Percentiles rank a stretch among this genome's conserved stretches.
Evolutionary conservation across 2,329 filamentous ascomycete species (phyloP).

Genomic region (Curvularia eragrostidis): DNA sequence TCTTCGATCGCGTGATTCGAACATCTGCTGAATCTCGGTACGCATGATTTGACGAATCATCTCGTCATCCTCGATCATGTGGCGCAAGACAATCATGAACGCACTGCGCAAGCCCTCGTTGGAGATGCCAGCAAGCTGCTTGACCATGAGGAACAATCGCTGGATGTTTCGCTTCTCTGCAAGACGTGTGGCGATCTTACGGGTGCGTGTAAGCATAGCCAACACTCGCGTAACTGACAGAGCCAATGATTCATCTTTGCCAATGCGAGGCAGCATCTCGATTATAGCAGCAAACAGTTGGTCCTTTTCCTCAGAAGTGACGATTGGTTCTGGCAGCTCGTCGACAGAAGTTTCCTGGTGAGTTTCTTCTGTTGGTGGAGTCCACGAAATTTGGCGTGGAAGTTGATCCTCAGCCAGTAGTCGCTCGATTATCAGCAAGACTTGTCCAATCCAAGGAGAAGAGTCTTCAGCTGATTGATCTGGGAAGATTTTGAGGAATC

Average conservation of each 20-base stretch:
- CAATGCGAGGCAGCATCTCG: slow-evolving; percentile 81
- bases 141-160: slow-evolving; percentile 91
- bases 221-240: slow-evolving; percentile 83
- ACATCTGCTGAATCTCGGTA: slow-evolving; percentile 81
- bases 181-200: slow-evolving; percentile 74
- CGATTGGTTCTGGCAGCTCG: slow-evolving; percentile 64
- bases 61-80: slow-evolving; percentile 92
- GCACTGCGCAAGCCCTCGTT: slow-evolving; percentile 76
- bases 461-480: slow-evolving; percentile 75
- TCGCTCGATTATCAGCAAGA: slow-evolving; percentile 88
- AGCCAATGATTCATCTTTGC: slow-evolving; percentile 85
- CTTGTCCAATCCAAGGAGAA: slow-evolving; percentile 91
- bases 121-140: slow-evolving; percentile 82
- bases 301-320: slow-evolving; percentile 71
- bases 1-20: slow-evolving; percentile 63
- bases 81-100: slow-evolving; percentile 86
- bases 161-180: slow-evolving; percentile 90
- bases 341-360: slow-evolving; percentile 62
- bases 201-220: slow-evolving; percentile 83
- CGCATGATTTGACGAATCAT: slow-evolving; percentile 91
- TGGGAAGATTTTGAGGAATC: slow-evolving; percentile 75
- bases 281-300: slow-evolving; percentile 78
- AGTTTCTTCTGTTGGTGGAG: slow-evolving; percentile 57
- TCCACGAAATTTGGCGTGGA: slow-evolving; percentile 77
- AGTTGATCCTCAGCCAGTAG: slow-evolving; percentile 89